Evolutionary conservation across 2,329 filamentous ascomycete species (phyloP).

Genomic region (Trichoderma oligosporum): DNA sequence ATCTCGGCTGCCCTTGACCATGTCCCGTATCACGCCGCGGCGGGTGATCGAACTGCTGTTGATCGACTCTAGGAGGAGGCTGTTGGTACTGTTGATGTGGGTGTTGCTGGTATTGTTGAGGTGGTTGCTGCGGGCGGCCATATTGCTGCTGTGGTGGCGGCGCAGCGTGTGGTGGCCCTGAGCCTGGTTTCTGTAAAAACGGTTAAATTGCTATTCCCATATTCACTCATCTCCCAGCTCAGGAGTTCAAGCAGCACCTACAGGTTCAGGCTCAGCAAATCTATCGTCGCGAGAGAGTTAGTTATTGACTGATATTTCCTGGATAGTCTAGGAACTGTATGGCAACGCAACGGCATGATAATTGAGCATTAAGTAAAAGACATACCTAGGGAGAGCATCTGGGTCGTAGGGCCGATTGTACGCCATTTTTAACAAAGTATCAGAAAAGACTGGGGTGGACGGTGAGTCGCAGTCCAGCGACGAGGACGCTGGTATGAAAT

Average conservation of each 20-base stretch:
- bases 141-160: slow-evolving; percentile 25
- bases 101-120: slow-evolving; percentile 22
- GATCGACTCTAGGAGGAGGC: background rate
- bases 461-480: background rate
- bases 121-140: slow-evolving; percentile 22
- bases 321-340: background rate
- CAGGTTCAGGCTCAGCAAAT: slow-evolving; percentile 72
- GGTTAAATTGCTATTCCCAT: background rate
- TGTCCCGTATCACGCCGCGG: slow-evolving; percentile 12
- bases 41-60: slow-evolving; percentile 13
- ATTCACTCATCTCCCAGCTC: background rate
- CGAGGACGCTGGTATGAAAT: background rate
- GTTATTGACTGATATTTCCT: background rate
- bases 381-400: slow-evolving; percentile 88
- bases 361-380: slow-evolving; percentile 21
- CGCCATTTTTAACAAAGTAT: slow-evolving; percentile 59
- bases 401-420: slow-evolving; percentile 93
- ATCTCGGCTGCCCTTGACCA: slow-evolving; percentile 13
- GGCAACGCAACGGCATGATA: background rate
- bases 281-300: slow-evolving; percentile 36
- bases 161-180: slow-evolving; percentile 24
- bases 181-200: slow-evolving; percentile 36
- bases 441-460: background rate
- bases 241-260: slow-evolving; percentile 36
- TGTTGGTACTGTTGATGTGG: slow-evolving; percentile 1